Evolutionary conservation across 2,329 filamentous ascomycete genomes (phyloP).

Genomic region (Tolypocladium capitatum): DNA sequence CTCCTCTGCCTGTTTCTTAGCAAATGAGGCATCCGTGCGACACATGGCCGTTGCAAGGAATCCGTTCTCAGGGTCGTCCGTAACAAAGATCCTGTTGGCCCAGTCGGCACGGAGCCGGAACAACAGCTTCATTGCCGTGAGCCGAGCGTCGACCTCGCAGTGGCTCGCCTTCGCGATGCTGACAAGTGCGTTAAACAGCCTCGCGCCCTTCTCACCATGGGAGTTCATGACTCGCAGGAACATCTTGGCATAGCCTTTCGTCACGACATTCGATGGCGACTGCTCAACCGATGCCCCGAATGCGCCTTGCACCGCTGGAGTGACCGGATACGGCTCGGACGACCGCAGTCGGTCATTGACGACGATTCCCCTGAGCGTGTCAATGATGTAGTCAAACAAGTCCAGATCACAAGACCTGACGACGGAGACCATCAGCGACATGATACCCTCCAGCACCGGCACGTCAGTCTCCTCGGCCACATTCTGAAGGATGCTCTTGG

Average conservation of each 20-base stretch:
- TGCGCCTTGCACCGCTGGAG: slow-evolving; percentile 10
- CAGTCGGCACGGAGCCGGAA: slow-evolving; percentile 77
- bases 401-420: slow-evolving; percentile 44
- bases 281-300: slow-evolving; percentile 17
- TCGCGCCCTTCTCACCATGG: slow-evolving; percentile 50
- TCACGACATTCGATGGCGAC: slow-evolving; percentile 57
- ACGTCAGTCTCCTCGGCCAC: slow-evolving; percentile 52
- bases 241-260: slow-evolving; percentile 57
- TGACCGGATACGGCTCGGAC: slow-evolving; percentile 20
- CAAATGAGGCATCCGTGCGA: slow-evolving; percentile 43
- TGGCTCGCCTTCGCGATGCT: slow-evolving; percentile 46
- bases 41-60: slow-evolving; percentile 60
- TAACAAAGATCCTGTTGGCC: slow-evolving; percentile 61
- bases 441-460: slow-evolving; percentile 48
- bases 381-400: slow-evolving; percentile 46
- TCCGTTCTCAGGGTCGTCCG: slow-evolving; percentile 55
- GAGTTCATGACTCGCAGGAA: slow-evolving; percentile 62
- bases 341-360: slow-evolving; percentile 33
- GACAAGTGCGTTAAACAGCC: slow-evolving; percentile 50
- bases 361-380: slow-evolving; percentile 37
- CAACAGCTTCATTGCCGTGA: slow-evolving; percentile 64
- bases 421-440: slow-evolving; percentile 51
- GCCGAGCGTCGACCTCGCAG: slow-evolving; percentile 54
- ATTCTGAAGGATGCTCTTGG: slow-evolving; percentile 46
- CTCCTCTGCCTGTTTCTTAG: slow-evolving; percentile 38